Evolutionary conservation across 495 filamentous ascomycete species (phyloP).

Genomic region (Copromyces sp.): DNA sequence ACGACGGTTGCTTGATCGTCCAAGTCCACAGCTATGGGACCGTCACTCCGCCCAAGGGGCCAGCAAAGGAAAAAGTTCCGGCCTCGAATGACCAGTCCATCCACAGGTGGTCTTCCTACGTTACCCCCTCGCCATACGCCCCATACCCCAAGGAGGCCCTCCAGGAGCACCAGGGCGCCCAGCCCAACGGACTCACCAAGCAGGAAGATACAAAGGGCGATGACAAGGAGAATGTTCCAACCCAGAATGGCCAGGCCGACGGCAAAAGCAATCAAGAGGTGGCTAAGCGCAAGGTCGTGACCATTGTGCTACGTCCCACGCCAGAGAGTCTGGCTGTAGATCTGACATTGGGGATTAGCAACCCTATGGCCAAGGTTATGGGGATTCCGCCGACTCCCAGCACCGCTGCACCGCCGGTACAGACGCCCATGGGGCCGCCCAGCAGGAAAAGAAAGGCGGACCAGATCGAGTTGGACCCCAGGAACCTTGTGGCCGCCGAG

Average conservation of each 20-base stretch:
- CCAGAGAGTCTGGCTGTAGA: constrained; percentile 62
- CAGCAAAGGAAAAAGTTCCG: constrained; percentile 41
- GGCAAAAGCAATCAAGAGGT: constrained; percentile 33
- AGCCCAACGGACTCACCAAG: constrained; percentile 17
- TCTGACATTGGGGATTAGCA: constrained; percentile 63
- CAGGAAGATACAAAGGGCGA: constrained; percentile 17
- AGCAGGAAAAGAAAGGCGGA: constrained; percentile 59
- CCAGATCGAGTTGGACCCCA: constrained; percentile 63
- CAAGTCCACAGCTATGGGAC: constrained; percentile 66
- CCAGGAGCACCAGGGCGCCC: constrained; percentile 15
- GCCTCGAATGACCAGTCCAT: constrained; percentile 65
- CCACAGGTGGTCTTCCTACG: constrained; percentile 77
- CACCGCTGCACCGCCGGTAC: constrained; percentile 11
- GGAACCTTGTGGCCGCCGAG: constrained; percentile 63
- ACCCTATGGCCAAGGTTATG: constrained; percentile 46
- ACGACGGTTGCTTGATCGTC: constrained; percentile 93
- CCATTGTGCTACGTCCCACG: constrained; percentile 80
- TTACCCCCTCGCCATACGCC: constrained; percentile 80
- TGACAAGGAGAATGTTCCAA: constrained; percentile 43
- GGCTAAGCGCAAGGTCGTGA: constrained; percentile 55
- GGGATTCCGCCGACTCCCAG: constrained; percentile 46
- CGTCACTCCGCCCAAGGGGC: not conserved
- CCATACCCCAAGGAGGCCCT: constrained; percentile 61
- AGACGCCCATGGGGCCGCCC: constrained; percentile 39
- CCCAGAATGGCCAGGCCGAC: constrained; percentile 34